A percentile compares a stretch with the other conserved stretches of the same genome.
Evolutionary conservation across 2,329 filamentous ascomycete species (phyloP).

Genomic region (Ascochyta viciae-villosae): DNA sequence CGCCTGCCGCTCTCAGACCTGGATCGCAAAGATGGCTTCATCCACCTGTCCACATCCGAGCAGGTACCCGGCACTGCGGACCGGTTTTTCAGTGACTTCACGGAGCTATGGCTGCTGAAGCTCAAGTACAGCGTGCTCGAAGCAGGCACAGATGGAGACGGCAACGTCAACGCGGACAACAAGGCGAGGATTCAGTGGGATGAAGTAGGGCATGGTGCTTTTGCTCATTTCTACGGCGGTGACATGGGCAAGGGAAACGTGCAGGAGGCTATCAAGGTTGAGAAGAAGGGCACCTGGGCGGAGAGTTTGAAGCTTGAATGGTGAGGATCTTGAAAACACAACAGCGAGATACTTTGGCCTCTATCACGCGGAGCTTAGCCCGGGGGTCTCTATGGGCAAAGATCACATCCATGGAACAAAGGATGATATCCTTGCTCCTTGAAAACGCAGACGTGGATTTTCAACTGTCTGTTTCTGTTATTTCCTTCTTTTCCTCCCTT

Average conservation of each 20-base stretch:
- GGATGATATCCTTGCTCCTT: too few species aligned
- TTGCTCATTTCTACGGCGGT: conserved; percentile 64
- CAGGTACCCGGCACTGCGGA: conserved; percentile 54
- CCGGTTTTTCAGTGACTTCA: conserved; percentile 42
- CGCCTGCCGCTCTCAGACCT: conserved; percentile 66
- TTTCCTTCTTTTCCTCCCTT: neutral
- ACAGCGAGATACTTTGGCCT: too few species aligned
- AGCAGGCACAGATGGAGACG: conserved; percentile 35
- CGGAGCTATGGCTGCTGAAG: conserved; percentile 61
- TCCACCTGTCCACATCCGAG: conserved; percentile 65
- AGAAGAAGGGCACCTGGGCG: conserved; percentile 59
- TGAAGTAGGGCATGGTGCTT: conserved; percentile 54
- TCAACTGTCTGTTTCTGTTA: neutral
- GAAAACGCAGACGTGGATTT: too few species aligned
- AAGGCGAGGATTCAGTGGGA: conserved; percentile 61
- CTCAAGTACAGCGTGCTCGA: conserved; percentile 56
- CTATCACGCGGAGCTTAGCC: too few species aligned
- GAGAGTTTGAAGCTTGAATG: conserved; percentile 43
- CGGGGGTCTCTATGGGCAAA: too few species aligned
- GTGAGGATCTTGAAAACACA: conserved; percentile 28
- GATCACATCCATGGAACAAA: too few species aligned
- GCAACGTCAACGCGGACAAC: conserved; percentile 33
- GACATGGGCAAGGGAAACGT: conserved; percentile 64
- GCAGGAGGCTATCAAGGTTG: conserved; percentile 56
- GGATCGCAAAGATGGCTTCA: conserved; percentile 66